Evolutionary conservation across 2,329 filamentous ascomycete genomes (phyloP).

Genomic region (Diaporthe ampelina): DNA sequence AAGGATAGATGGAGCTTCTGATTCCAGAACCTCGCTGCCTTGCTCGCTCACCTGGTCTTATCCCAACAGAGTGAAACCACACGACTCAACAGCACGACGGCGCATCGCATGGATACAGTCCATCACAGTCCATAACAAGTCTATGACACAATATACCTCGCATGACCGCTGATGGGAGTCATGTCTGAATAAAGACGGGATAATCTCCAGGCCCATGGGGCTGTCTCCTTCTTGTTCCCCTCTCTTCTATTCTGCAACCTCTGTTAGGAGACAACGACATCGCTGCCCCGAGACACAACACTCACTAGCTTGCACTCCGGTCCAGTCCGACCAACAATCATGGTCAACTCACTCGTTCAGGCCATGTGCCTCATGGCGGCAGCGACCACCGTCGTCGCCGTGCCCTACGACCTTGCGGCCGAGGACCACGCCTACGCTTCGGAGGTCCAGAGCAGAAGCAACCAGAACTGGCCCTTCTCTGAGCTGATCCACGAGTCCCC

Average conservation of each 20-base stretch:
- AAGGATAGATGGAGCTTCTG: background rate
- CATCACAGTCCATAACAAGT: background rate
- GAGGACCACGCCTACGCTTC: background rate
- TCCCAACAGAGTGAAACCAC: slow-evolving; percentile 10
- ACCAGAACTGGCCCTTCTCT: background rate
- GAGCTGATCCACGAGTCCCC: slow-evolving; percentile 17
- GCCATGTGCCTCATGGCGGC: background rate
- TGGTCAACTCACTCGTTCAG: slow-evolving; percentile 1
- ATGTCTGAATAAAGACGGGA: background rate
- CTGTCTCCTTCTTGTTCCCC: background rate
- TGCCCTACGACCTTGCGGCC: background rate
- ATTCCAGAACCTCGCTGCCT: background rate
- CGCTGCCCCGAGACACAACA: background rate
- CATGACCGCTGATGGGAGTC: background rate
- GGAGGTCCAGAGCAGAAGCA: background rate
- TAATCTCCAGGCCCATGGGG: too few species aligned
- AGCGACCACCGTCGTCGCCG: background rate
- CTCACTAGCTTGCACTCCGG: background rate
- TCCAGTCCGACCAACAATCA: background rate
- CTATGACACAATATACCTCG: background rate
- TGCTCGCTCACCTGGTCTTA: background rate
- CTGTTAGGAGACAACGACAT: background rate
- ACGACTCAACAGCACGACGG: slow-evolving; percentile 14
- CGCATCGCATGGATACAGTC: background rate
- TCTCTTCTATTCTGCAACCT: background rate